These are phyloP conservation scores for Ambrosia artemisiifolia DNA, from an alignment of 129 eudicot genomes.

Conservation along the genomic window DNA sequence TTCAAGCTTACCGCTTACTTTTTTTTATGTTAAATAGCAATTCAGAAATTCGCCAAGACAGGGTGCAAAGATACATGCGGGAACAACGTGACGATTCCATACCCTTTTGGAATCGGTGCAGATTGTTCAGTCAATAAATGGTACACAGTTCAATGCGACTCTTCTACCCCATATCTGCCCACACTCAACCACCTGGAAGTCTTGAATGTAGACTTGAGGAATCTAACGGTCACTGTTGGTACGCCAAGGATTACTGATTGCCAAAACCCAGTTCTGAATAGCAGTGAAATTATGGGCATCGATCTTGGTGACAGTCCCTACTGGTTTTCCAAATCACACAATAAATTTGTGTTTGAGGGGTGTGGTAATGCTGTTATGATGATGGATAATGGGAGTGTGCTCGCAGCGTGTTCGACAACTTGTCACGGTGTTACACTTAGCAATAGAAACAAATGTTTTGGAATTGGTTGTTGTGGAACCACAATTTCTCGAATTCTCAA, in stretches of 20 bases:
- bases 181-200: neutral
- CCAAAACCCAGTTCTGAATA: neutral
- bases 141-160: constrained; percentile 22
- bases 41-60: neutral
- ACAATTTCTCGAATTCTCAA: neutral
- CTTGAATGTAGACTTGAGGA: neutral
- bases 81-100: constrained; percentile 11
- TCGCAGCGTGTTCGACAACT: constrained; percentile 22
- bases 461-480: constrained; percentile 22
- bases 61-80: constrained; percentile 23
- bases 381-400: neutral
- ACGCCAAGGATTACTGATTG: constrained; percentile 18
- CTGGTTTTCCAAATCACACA: constrained; percentile 13
- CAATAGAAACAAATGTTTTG: neutral
- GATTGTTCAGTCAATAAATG: constrained; percentile 15
- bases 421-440: neutral
- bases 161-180: constrained; percentile 13
- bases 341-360: constrained; percentile 8
- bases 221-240: constrained; percentile 11
- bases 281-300: neutral
- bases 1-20: too few relatives aligned
- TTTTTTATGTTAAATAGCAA: too few relatives aligned
- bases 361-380: constrained; percentile 13
- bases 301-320: constrained; percentile 8
- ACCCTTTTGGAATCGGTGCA: neutral